phyloP scores from a whole-genome alignment of 2,329 filamentous ascomycete genomes.

The Aspergillus sp. region DNA sequence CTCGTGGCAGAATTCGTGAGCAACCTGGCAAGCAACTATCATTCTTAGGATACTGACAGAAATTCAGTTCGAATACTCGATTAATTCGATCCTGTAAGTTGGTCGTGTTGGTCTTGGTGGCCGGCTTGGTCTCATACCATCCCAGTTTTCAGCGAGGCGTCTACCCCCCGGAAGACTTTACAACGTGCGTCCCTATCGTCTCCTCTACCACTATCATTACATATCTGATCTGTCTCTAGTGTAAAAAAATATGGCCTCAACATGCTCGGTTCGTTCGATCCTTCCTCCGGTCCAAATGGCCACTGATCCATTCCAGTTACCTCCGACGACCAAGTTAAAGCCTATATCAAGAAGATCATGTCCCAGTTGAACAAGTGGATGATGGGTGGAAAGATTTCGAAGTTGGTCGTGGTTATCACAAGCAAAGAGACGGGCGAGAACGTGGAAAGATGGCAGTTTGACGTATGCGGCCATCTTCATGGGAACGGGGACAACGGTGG shows the following conservation, averaged over 20 bases:
- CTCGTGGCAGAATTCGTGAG: constrained; percentile 91
- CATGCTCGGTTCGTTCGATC: constrained; percentile 61
- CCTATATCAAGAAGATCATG: constrained; percentile 99
- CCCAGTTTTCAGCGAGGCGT: constrained; percentile 71
- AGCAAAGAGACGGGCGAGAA: constrained; percentile 95
- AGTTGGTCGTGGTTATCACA: constrained; percentile 92
- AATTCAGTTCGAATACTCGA: constrained; percentile 79
- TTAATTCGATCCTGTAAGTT: constrained; percentile 84
- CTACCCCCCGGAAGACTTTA: constrained; percentile 93
- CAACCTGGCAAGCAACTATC: too few species aligned
- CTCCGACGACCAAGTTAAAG: constrained; percentile 94
- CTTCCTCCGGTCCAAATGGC: not conserved
- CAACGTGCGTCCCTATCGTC: constrained; percentile 53
- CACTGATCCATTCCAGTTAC: constrained; percentile 53
- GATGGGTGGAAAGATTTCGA: constrained; percentile 91
- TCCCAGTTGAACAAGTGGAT: constrained; percentile 96
- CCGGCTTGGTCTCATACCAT: constrained; percentile 13
- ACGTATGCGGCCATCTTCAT: constrained; percentile 46
- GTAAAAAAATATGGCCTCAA: constrained; percentile 99
- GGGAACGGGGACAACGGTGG: not conserved
- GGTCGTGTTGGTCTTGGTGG: not conserved
- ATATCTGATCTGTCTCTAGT: constrained; percentile 21
- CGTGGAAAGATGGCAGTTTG: constrained; percentile 96
- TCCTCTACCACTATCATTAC: not conserved
- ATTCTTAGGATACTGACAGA: too few species aligned